These are phyloP conservation scores for Parsonsia alboflavescens DNA, from an alignment of 257 asterid species.

Conservation along the genomic window DNA sequence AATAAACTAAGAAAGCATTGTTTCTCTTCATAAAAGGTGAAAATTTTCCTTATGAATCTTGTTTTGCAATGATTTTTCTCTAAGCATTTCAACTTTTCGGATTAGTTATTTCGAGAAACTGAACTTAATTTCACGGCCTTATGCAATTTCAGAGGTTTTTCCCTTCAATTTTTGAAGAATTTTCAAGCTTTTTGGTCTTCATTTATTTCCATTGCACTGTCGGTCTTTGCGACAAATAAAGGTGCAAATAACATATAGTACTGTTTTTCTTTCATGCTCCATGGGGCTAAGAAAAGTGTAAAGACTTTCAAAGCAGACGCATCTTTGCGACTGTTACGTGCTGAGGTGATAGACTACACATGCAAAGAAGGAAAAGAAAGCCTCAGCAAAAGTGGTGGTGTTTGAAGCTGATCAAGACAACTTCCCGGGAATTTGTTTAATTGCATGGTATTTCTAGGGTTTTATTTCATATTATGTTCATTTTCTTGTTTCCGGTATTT, in stretches of 20 bases:
- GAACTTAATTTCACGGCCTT: not conserved
- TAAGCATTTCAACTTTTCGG: not conserved
- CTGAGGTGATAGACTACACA: no score
- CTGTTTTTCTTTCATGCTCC: no score
- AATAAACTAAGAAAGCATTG: no score
- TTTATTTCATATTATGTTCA: not conserved
- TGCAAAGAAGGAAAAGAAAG: no score
- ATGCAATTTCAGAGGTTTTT: not conserved
- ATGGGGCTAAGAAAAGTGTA: no score
- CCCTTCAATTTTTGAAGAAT: not conserved
- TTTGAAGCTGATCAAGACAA: no score
- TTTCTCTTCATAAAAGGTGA: no score
- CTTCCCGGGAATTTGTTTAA: not conserved
- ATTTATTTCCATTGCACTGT: not conserved
- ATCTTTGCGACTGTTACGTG: no score
- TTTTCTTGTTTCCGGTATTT: not conserved
- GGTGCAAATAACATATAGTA: no score
- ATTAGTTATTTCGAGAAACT: not conserved
- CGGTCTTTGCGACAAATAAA: no score
- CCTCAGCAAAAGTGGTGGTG: no score
- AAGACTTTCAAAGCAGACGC: no score
- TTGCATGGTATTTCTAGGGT: not conserved
- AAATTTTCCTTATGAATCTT: not conserved
- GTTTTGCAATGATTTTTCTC: not conserved
- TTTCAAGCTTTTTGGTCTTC: not conserved